Conservation (phyloP, 768 basidiomycete genomes). For the Psilocybe subaeruginosa region DNA sequence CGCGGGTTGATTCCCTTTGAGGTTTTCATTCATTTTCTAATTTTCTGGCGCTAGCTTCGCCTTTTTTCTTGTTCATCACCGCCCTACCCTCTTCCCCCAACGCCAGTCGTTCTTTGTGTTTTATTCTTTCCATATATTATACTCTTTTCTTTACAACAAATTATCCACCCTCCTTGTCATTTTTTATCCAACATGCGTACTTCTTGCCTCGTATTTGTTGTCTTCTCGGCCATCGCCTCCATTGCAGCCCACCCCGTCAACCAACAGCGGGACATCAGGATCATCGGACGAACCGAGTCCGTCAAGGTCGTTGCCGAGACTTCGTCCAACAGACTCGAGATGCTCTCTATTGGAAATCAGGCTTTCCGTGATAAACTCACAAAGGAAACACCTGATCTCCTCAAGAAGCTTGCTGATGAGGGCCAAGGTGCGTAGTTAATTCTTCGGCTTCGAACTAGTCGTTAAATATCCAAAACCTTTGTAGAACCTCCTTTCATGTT, state of each 20-base stretch:
- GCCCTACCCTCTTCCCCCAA: neutral
- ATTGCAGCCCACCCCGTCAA: conserved; percentile 17
- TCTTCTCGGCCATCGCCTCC: conserved; percentile 2
- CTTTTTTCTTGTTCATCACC: neutral
- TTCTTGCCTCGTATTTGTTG: conserved; percentile 9
- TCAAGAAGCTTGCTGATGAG: conserved; percentile 31
- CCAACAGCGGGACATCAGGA: conserved; percentile 16
- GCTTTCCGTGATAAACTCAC: conserved; percentile 31
- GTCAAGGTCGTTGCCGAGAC: conserved; percentile 4
- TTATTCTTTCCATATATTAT: conserved; percentile 1
- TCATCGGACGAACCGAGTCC: conserved; percentile 13
- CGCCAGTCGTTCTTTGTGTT: conserved; percentile 11
- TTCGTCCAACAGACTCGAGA: conserved; percentile 20
- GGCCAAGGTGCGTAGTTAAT: conserved; percentile 32
- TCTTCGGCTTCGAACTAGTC: neutral
- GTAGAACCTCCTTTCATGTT: conserved; percentile 38
- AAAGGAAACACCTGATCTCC: conserved; percentile 27
- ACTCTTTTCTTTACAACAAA: conserved; percentile 1
- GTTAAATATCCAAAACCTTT: neutral
- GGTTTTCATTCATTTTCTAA: conserved; percentile 7
- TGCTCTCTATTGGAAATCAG: conserved; percentile 33
- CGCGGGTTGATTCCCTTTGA: conserved; percentile 14
- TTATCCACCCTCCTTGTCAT: neutral
- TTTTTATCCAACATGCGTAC: conserved; percentile 10
- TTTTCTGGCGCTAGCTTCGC: conserved; percentile 19